A percentile compares a stretch with the other conserved stretches of the same genome.
Evolutionary conservation across 129 eudicot genomes (phyloP).

Genomic region (Solidago caesia): DNA sequence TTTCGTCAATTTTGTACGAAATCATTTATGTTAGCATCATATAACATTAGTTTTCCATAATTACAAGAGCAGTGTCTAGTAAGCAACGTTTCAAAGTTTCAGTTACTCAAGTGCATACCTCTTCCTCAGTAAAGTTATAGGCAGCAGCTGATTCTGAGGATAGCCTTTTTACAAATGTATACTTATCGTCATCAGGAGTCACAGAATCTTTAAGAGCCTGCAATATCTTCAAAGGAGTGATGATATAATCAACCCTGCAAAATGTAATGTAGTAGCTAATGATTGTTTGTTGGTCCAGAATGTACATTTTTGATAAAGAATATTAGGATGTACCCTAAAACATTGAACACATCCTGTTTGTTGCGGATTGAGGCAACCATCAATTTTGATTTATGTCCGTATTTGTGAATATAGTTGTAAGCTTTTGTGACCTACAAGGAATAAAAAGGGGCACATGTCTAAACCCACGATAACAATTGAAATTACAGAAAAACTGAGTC

Average conservation of each 20-base stretch:
- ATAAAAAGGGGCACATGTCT: neutral
- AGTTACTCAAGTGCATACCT: slow-evolving; percentile 51
- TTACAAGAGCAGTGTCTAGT: neutral
- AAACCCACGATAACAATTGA: neutral
- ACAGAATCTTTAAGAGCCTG: slow-evolving; percentile 89
- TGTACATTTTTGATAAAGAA: neutral
- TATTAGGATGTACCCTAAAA: slow-evolving; percentile 57
- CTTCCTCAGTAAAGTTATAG: slow-evolving; percentile 75
- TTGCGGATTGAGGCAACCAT: slow-evolving; percentile 98
- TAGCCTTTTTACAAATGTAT: slow-evolving; percentile 65
- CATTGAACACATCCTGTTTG: slow-evolving; percentile 88
- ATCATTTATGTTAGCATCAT: neutral
- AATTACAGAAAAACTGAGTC: slow-evolving; percentile 17
- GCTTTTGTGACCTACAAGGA: slow-evolving; percentile 77
- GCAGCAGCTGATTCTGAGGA: slow-evolving; percentile 79
- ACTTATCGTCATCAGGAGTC: slow-evolving; percentile 86
- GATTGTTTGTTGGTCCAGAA: slow-evolving; percentile 7
- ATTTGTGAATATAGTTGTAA: slow-evolving; percentile 88
- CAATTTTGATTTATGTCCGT: slow-evolving; percentile 84
- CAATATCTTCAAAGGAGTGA: slow-evolving; percentile 90
- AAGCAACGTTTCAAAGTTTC: neutral
- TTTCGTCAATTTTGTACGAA: neutral
- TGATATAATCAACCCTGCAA: slow-evolving; percentile 90
- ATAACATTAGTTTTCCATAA: neutral
- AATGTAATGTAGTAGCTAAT: neutral